Evolutionary conservation across 306 rosid species (phyloP).

Genomic region (Sicyos edulis): DNA sequence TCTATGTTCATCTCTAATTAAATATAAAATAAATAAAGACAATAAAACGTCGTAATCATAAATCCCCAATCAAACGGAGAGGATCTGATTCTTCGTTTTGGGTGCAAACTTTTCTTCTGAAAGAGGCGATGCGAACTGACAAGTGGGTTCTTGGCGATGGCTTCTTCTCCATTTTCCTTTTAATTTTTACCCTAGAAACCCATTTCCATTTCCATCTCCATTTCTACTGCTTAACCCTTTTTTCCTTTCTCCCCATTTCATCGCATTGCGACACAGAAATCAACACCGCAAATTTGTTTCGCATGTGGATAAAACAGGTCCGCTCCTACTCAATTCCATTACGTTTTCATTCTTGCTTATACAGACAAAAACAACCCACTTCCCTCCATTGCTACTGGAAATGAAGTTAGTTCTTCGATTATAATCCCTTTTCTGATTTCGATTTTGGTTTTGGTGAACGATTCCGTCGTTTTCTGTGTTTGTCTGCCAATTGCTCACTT

Average conservation of each 20-base stretch:
- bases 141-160: constrained; percentile 4
- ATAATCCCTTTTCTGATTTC: not conserved
- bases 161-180: not conserved
- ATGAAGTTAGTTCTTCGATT: not conserved
- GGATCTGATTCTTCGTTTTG: constrained; percentile 5
- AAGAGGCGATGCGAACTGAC: constrained; percentile 9
- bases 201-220: not conserved
- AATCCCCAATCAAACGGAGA: not conserved
- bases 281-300: not conserved
- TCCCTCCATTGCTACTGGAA: not conserved
- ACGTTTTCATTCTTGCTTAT: constrained; percentile 10
- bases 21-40: no score
- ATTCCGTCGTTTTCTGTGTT: not conserved
- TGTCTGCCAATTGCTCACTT: no score
- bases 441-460: not conserved
- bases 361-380: constrained; percentile 4
- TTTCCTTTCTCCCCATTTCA: not conserved
- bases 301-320: constrained; percentile 11
- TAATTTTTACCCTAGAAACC: not conserved
- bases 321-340: constrained; percentile 11
- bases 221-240: not conserved
- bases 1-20: no score
- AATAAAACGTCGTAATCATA: not conserved
- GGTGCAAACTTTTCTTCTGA: not conserved
- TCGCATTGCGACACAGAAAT: constrained; percentile 11